Percentiles rank a stretch among this genome's conserved stretches.
Evolutionary conservation across 306 rosid genomes (phyloP).

Genomic region (Pyrus bretschneideri): DNA sequence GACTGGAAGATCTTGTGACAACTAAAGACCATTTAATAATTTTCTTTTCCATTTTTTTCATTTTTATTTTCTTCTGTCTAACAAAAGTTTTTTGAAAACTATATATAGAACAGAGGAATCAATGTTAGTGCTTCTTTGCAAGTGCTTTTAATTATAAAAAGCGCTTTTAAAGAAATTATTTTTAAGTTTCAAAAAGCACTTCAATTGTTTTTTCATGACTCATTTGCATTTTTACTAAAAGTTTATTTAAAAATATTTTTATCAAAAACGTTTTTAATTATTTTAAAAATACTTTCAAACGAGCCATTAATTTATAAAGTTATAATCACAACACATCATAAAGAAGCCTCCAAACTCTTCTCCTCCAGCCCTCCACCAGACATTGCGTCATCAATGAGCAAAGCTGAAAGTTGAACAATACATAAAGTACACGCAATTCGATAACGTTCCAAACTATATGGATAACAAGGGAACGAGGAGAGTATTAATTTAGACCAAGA

Average conservation of each 20-base stretch:
- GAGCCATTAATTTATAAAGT: no score
- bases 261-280: no score
- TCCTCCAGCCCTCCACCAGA: not conserved
- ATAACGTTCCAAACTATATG: no score
- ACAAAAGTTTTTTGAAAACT: not conserved
- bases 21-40: not conserved
- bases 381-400: not conserved
- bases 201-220: no score
- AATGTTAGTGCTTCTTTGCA: no score
- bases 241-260: no score
- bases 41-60: not conserved
- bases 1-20: not conserved
- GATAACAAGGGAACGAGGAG: not conserved
- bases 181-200: fast-evolving
- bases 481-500: not conserved
- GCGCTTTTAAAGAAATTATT: no score
- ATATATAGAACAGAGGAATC: not conserved
- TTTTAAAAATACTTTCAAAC: no score
- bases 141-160: no score
- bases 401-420: not conserved
- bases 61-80: not conserved
- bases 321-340: no score
- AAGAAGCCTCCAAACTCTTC: not conserved
- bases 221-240: no score
- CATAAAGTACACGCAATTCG: not conserved